Evolutionary conservation across 768 basidiomycete genomes (phyloP), one percentile per base, ranked within the genome.

Genomic region (Suillus spraguei): DNA sequence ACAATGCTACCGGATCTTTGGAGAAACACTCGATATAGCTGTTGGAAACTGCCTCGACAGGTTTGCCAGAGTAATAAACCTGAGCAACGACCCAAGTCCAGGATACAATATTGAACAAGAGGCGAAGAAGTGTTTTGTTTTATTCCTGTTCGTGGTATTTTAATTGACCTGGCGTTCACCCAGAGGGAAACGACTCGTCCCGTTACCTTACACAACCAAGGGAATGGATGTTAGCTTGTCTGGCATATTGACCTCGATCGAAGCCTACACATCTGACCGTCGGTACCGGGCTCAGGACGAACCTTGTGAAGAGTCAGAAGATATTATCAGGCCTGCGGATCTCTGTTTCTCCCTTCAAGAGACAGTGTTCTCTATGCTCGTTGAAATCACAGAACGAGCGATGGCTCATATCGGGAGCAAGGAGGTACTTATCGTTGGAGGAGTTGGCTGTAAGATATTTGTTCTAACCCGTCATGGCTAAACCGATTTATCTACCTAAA

Each of bases 21-120:
- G 97, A 17, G 97, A 99, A 78, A 99, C 97, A 2, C 83, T 99
- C 61, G 97, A 99, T 72, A 99, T 99, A 62, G 97, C 97, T n/a
- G 95, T 99, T 39, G 97, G 97, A 42, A 99, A 99, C 74, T 99
- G 97, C 73, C 81, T 99, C 28, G 97, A 99, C 75, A 89, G 97
- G 11, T 99, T 99, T 70, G 97, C 97, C 2, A 82, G 97, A 53
- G 94, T 97, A 14, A 93, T 99, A 60, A 91, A 93, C 64, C 79
- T 99, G 49, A 91, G 92, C 72, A 99, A 99, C 72, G 97, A 97
- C 74, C 97, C 97, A 2, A 90, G 85, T 71, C 97, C 97, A 0
- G 97, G 97, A 39, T 95, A 94, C 71, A 99, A 99, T 71, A 99
- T 99, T 66, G 97, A 99, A 72, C 90, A 94, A 72, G 89, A 92